These are phyloP conservation scores for Zasmidium citrigriseum DNA, from an alignment of 2,329 filamentous ascomycete species.

Conservation along the genomic window DNA sequence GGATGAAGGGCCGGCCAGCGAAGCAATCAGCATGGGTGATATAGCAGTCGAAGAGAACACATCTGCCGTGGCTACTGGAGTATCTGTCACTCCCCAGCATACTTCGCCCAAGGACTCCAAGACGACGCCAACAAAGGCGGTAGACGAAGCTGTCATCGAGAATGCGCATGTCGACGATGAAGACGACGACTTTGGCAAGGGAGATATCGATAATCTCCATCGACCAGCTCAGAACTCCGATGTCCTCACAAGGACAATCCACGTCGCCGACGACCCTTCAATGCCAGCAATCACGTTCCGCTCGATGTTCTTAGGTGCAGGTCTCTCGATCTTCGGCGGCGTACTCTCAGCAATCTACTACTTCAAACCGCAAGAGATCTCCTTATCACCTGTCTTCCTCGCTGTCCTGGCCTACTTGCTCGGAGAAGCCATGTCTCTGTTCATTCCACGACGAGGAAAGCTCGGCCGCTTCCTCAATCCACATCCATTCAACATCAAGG, in stretches of 20 bases:
- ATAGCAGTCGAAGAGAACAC: background rate
- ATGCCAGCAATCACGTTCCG: slow-evolving; percentile 43
- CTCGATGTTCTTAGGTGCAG: slow-evolving; percentile 40
- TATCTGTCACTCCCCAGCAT: background rate
- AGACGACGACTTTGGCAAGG: background rate
- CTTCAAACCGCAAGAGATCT: slow-evolving; percentile 51
- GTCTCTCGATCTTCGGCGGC: slow-evolving; percentile 30
- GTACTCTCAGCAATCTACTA: slow-evolving; percentile 49
- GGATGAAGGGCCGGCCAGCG: background rate
- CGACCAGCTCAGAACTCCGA: slow-evolving; percentile 15
- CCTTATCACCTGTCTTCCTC: slow-evolving; percentile 48
- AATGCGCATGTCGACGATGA: background rate
- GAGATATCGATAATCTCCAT: background rate
- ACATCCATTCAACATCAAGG: slow-evolving; percentile 35
- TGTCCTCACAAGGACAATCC: slow-evolving; percentile 36
- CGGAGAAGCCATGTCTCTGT: slow-evolving; percentile 41
- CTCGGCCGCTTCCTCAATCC: slow-evolving; percentile 43
- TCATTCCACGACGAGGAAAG: slow-evolving; percentile 39
- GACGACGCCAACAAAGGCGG: background rate
- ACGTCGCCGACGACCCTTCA: slow-evolving; percentile 41
- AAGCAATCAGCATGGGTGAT: background rate
- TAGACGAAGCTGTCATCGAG: background rate
- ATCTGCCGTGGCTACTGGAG: background rate
- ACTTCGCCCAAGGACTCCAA: background rate
- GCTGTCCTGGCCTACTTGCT: slow-evolving; percentile 47